Conservation (phyloP, 192 early-diverging fungal genomes). For the Radiomyces spectabilis region DNA sequence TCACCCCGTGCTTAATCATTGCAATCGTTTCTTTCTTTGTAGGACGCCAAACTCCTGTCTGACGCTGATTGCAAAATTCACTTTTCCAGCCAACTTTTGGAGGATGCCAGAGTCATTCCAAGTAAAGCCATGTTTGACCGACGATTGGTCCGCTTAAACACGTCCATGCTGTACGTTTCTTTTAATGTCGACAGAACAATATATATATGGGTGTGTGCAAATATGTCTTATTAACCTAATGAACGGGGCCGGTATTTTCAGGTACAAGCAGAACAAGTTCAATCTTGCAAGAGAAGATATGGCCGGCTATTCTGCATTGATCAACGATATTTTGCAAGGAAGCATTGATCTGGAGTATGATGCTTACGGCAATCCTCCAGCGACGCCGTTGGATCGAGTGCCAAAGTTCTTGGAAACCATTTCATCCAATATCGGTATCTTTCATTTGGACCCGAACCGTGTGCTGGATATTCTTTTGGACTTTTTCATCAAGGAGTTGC, state of each 20-base stretch:
- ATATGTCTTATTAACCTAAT: not conserved
- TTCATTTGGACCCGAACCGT: constrained; percentile 80
- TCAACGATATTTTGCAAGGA: constrained; percentile 39
- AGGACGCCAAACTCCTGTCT: constrained; percentile 1
- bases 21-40: not conserved
- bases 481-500: constrained; percentile 63
- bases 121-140: constrained; percentile 16
- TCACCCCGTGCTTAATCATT: not conserved
- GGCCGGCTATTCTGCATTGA: constrained; percentile 73
- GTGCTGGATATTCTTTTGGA: constrained; percentile 74
- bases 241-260: no score
- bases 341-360: constrained; percentile 16
- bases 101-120: constrained; percentile 12
- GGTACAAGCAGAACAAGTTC: constrained; percentile 78
- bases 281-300: constrained; percentile 76
- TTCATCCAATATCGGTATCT: constrained; percentile 28
- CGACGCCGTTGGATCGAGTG: constrained; percentile 13
- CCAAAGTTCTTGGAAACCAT: constrained; percentile 9
- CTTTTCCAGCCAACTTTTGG: constrained; percentile 17
- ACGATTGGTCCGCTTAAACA: constrained; percentile 25
- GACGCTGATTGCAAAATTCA: constrained; percentile 13
- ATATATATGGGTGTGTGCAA: not conserved
- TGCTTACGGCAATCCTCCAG: not conserved
- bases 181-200: not conserved
- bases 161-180: constrained; percentile 26